Evolutionary conservation across 805 yeast species (phyloP), one percentile per base, ranked within the genome.

Genomic region (Ogataea polymorpha): DNA sequence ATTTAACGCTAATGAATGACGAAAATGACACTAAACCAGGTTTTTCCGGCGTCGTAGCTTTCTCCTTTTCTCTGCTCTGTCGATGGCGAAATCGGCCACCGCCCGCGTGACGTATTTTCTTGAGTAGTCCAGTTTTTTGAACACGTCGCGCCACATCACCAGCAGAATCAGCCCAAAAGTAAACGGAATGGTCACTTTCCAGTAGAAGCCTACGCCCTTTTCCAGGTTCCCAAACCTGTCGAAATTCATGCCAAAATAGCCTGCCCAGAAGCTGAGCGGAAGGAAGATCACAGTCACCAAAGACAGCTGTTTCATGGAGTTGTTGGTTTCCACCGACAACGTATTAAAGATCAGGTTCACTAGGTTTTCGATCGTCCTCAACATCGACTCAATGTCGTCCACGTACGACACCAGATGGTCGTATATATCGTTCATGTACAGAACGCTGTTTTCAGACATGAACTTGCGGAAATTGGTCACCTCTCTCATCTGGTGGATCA

Each of bases 191-290:
- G 77, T 72, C 7, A 75, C 55, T 11, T 61, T 56, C 80, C 80
- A 75, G 52, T 73, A 75, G 49, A 67, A 72, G 5, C 56, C 50
- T 3, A 70, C 74, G 25, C 62, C 59, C 25, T 61, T 43, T 12
- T 64, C 50, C 29, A 75, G 54, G 35, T 68, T 67, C 3, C 63
- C 65, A 46, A 75, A 75, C 6, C 53, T 43, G 20, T 59, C 55
- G 51, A 75, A 75, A 50, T 75, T 75, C 80, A 75, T 75, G 13
- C 80, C 80, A 42, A 74, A 79, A 52, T 76, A 79, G 10, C 83
- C 82, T 1, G 82, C 76, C 70, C 80, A 67, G 51, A 79, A 79
- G 5, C 79, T 70, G 39, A 79, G 54, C 5, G 84, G 84, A 27
- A 79, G 62, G 49, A 79, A 78, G 11, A 79, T 68, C 11, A 79